phyloP scores from a whole-genome alignment of 352 stramenopile genomes.

The Phytophthora hibernalis region DNA sequence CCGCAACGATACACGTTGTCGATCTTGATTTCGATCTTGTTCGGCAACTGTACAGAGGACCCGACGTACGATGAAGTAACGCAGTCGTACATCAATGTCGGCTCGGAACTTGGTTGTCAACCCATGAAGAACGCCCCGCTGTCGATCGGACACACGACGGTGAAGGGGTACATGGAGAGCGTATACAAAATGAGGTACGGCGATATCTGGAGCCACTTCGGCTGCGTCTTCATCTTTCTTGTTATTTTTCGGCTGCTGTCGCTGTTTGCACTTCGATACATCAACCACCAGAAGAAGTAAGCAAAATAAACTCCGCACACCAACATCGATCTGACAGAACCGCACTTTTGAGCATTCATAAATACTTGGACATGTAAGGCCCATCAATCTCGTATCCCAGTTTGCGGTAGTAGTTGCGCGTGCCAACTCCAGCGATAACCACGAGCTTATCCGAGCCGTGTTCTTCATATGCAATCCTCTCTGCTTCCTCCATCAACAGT shows the following conservation, averaged over 20 bases:
- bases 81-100: slow-evolving; percentile 20
- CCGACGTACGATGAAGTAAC: slow-evolving; percentile 23
- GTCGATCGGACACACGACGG: slow-evolving; percentile 25
- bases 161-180: slow-evolving; percentile 41
- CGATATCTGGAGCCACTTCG: slow-evolving; percentile 36
- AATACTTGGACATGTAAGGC: slow-evolving; percentile 97
- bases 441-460: slow-evolving; percentile 96
- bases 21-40: slow-evolving; percentile 28
- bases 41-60: slow-evolving; percentile 32
- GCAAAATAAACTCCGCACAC: slow-evolving; percentile 9
- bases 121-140: slow-evolving; percentile 35
- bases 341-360: slow-evolving; percentile 42
- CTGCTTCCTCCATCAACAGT: slow-evolving; percentile 97
- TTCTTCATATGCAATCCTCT: slow-evolving; percentile 95
- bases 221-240: slow-evolving; percentile 41
- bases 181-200: slow-evolving; percentile 43
- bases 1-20: slow-evolving; percentile 36
- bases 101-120: slow-evolving; percentile 38
- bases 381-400: slow-evolving; percentile 97
- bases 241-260: slow-evolving; percentile 35
- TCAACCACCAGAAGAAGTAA: slow-evolving; percentile 51
- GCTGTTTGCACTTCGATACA: slow-evolving; percentile 42
- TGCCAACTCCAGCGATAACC: slow-evolving; percentile 97
- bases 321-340: slow-evolving; percentile 8
- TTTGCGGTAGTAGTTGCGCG: slow-evolving; percentile 97